A percentile compares a stretch with the other conserved stretches of the same genome.
Conservation (phyloP, 1,284 basidiomycete genomes). For the Porphyrellus sp. region DNA sequence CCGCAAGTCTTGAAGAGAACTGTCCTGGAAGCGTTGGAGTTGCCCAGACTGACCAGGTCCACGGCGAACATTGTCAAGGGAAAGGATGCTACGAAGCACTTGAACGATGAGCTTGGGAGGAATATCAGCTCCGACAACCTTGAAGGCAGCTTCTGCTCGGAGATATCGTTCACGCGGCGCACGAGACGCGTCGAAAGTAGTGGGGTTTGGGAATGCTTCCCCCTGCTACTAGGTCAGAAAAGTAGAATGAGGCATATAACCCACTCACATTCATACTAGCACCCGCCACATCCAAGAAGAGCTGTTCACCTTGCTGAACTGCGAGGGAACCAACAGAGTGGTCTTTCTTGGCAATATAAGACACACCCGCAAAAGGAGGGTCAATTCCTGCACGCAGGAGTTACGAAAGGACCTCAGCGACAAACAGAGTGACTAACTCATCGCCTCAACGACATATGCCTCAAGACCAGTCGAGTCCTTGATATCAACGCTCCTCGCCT, state of each 20-base stretch:
- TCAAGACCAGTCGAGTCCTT: conserved; percentile 42
- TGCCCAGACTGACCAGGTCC: conserved; percentile 52
- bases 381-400: conserved; percentile 41
- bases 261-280: conserved; percentile 53
- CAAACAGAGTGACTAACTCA: conserved; percentile 45
- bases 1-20: conserved; percentile 32
- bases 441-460: conserved; percentile 61
- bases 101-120: conserved; percentile 51
- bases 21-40: conserved; percentile 45
- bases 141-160: conserved; percentile 52
- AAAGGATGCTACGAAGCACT: conserved; percentile 49
- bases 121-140: conserved; percentile 54
- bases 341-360: conserved; percentile 44
- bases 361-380: conserved; percentile 42
- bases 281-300: conserved; percentile 59
- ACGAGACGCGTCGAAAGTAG: conserved; percentile 45
- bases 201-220: conserved; percentile 49
- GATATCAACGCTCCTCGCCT: conserved; percentile 37
- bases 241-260: neutral
- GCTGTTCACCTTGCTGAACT: conserved; percentile 45
- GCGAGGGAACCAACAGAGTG: conserved; percentile 41
- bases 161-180: conserved; percentile 47
- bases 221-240: conserved; percentile 33
- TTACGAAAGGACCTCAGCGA: conserved; percentile 7
- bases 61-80: conserved; percentile 47